Base-by-base conservation (phyloP, 192 early-diverging fungal genomes). In the Podila verticillata region DNA sequence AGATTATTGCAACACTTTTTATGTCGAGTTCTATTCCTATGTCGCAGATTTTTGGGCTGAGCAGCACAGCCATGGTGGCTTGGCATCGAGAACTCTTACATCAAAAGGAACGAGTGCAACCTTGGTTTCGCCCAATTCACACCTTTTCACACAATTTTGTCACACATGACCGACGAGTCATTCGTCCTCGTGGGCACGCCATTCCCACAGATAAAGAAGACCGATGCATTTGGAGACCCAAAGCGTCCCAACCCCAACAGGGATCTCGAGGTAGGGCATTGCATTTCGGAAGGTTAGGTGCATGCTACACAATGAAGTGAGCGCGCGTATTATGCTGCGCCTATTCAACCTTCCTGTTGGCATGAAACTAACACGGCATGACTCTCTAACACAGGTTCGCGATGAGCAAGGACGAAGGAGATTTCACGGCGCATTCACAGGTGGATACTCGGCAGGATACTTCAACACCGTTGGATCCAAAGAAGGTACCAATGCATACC, bases 401-500 rank as follows among this genome's bases (percentile, higher is more conserved):
- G 92, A 94, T 67, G 88, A 88, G 68, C 83, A 92, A 48, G 96
- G 94, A 15, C 85, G 92, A 26, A 87, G 92, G 62, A 84, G 96
- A 44, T 90, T 97, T 56, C 96, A 96, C 74, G 96, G 96, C 17
- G 95, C 96, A 7, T 97, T 97, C 82, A 95, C 92, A 22, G 97
- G 96, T 49, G 96, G 96, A n/a, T 99, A 93, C 71, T 92, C 92
- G 0, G 97, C 96, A 5, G 97, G 96, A 13, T 98, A 99, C 67
- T 96, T 88, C 81, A 96, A 96, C 71, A 97, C 96, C 1, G 97
- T 95, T 10, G 97, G 97, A 7, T 98, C 97, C 13, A 96, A 97
- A 87, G 94, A 97, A 82, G 96, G 96, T 86, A 90, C 64, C 74
- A 4, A 20, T 6, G 19, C 12, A 9, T 39, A 13, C n/a, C 29